Evolutionary conservation across 306 rosid genomes (phyloP).

Genomic region (Quercus aquifolioides): DNA sequence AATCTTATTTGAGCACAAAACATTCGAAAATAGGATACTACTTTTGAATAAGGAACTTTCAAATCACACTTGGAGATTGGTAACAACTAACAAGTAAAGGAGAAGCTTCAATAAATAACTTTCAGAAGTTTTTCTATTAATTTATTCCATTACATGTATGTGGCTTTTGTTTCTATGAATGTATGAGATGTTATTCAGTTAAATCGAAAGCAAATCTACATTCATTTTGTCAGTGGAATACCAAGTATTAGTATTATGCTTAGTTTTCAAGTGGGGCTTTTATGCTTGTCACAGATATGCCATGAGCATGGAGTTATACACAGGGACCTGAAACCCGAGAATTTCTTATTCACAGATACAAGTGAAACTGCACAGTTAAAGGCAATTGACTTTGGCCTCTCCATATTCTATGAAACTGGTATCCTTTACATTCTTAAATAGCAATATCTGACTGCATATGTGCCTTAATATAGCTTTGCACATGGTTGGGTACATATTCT

Average conservation of each 20-base stretch:
- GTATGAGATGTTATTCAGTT: too few species aligned
- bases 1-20: neutral
- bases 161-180: neutral
- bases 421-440: neutral
- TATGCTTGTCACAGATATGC: conserved; percentile 56
- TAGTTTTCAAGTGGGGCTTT: neutral
- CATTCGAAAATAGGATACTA: neutral
- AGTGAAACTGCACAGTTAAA: conserved; percentile 59
- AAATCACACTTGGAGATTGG: neutral
- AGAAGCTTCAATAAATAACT: neutral
- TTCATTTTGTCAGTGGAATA: neutral
- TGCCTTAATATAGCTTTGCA: neutral
- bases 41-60: neutral
- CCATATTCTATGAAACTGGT: conserved; percentile 70
- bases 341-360: conserved; percentile 72
- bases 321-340: conserved; percentile 91
- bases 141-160: neutral
- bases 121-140: neutral
- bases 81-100: neutral
- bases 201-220: too few species aligned
- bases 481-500: neutral
- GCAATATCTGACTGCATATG: neutral
- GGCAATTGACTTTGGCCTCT: conserved; percentile 94
- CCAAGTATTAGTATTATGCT: neutral
- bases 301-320: conserved; percentile 85